Evolutionary conservation across 2,329 filamentous ascomycete genomes (phyloP).

Genomic region (Pezicula neosporulosa): DNA sequence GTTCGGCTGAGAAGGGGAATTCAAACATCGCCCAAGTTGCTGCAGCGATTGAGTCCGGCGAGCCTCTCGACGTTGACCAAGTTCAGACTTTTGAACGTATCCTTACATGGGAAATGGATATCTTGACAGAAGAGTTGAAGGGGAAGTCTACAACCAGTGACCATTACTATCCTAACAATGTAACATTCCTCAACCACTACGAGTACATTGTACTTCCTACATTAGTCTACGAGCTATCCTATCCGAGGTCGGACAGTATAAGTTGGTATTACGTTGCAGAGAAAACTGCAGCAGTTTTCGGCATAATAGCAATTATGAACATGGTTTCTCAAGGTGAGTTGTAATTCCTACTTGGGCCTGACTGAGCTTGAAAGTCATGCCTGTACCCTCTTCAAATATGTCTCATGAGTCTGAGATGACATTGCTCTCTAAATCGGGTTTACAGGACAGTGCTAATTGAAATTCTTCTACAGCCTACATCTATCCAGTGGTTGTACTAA

Average conservation of each 20-base stretch:
- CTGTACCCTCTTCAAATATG: too few relatives aligned
- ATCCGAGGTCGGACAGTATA: constrained; percentile 66
- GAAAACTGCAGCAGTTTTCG: constrained; percentile 67
- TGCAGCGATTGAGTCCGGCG: constrained; percentile 55
- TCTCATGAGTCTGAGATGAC: too few relatives aligned
- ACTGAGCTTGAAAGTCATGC: too few relatives aligned
- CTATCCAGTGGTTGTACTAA: constrained; percentile 69
- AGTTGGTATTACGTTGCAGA: constrained; percentile 75
- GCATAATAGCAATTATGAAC: constrained; percentile 75
- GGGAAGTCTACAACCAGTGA: constrained; percentile 49
- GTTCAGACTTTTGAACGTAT: constrained; percentile 61
- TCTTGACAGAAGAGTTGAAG: constrained; percentile 57
- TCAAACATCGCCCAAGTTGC: constrained; percentile 58
- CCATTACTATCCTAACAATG: constrained; percentile 64
- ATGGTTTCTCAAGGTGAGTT: constrained; percentile 58
- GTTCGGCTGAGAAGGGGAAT: constrained; percentile 13
- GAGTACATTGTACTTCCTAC: constrained; percentile 75
- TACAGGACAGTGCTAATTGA: too few relatives aligned
- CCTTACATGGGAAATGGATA: constrained; percentile 58
- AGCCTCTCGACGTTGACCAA: constrained; percentile 59
- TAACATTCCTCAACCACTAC: constrained; percentile 61
- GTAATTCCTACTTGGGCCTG: too few relatives aligned
- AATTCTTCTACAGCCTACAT: constrained; percentile 50
- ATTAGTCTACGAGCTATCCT: constrained; percentile 75
- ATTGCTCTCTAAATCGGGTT: too few relatives aligned